Evolutionary conservation across 768 basidiomycete species (phyloP).

Genomic region (Sistotremastrum suecicum): DNA sequence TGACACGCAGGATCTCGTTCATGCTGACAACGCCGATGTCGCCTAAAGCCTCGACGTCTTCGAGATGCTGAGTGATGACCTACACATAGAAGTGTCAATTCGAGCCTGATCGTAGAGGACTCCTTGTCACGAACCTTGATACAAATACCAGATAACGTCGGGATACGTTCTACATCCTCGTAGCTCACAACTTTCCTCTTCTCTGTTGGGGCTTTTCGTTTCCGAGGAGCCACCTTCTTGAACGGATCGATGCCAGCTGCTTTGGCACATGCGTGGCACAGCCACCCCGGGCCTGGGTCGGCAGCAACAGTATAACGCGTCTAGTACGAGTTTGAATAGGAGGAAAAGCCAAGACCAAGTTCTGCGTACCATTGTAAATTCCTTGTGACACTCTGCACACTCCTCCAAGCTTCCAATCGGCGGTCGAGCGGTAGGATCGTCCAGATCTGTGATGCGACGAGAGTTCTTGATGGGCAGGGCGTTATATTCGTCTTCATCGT

Average conservation of each 20-base stretch:
- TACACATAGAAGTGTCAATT: constrained; percentile 15
- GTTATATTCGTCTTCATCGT: constrained; percentile 56
- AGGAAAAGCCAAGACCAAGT: not conserved
- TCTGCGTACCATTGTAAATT: constrained; percentile 72
- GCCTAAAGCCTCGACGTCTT: constrained; percentile 80
- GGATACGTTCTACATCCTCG: constrained; percentile 47
- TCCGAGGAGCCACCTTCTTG: constrained; percentile 56
- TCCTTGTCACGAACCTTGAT: constrained; percentile 41
- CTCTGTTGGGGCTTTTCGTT: constrained; percentile 49
- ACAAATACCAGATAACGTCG: constrained; percentile 64
- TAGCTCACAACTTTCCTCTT: constrained; percentile 54
- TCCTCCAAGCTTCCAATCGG: constrained; percentile 64
- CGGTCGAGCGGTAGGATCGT: constrained; percentile 24
- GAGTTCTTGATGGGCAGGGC: constrained; percentile 36
- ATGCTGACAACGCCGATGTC: constrained; percentile 78
- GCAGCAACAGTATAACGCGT: constrained; percentile 78
- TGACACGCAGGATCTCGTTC: constrained; percentile 69
- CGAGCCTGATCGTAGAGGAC: not conserved
- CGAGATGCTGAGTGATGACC: constrained; percentile 76
- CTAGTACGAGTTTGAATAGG: constrained; percentile 21
- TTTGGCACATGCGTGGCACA: constrained; percentile 79
- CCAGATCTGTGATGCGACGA: constrained; percentile 21
- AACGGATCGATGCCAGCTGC: constrained; percentile 70
- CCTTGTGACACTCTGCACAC: constrained; percentile 71
- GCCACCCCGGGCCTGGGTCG: constrained; percentile 53